Evolutionary conservation across 208 protist species (phyloP).

Genomic region (Crithidia brevicula): DNA sequence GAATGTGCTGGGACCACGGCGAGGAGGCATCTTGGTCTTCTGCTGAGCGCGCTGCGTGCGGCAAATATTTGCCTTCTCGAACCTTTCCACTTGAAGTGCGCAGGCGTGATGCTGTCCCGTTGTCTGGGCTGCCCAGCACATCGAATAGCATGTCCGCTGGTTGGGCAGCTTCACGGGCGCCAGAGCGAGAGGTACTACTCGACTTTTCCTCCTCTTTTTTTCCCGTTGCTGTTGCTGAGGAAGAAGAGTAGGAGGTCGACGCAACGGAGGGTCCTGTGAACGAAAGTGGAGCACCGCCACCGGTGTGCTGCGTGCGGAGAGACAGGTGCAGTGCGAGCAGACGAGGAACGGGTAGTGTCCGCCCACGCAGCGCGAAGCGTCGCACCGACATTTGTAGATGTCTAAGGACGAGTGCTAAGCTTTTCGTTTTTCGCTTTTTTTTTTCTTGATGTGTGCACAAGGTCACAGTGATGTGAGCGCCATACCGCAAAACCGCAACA

Average conservation of each 20-base stretch:
- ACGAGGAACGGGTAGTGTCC: background rate
- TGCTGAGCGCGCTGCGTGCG: background rate
- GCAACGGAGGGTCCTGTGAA: background rate
- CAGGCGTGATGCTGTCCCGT: background rate
- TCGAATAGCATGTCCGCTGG: slow-evolving; percentile 20
- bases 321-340: background rate
- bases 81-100: too few species aligned
- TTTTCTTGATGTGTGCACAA: too few species aligned
- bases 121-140: background rate
- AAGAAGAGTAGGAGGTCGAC: background rate
- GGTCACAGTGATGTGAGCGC: too few species aligned
- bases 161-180: background rate
- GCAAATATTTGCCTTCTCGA: background rate
- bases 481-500: too few species aligned
- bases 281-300: background rate
- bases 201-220: background rate
- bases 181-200: too few species aligned
- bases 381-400: background rate
- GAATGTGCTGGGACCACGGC: slow-evolving; percentile 27
- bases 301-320: background rate
- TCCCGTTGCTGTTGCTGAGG: background rate
- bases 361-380: background rate
- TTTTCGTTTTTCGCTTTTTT: background rate
- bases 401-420: too few species aligned
- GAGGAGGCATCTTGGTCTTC: background rate